Evolutionary conservation across 192 early-diverging fungal genomes (phyloP).

Genomic region (Lunasporangiospora selenospora): DNA sequence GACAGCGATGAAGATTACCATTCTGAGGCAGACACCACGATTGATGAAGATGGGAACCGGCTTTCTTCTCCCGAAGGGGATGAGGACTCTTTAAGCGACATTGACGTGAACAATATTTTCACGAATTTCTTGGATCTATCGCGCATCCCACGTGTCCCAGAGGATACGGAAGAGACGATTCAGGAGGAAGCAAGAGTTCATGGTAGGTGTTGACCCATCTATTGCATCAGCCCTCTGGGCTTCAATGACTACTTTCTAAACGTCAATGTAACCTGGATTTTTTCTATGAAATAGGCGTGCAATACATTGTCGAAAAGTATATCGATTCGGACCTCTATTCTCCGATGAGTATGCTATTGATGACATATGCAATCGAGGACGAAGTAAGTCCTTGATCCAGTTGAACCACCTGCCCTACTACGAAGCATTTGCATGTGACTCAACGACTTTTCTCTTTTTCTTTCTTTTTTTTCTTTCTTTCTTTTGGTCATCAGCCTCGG

Average conservation of each 20-base stretch:
- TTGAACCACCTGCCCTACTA: background rate
- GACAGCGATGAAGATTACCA: constrained; percentile 25
- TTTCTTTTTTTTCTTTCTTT: constrained; percentile 4
- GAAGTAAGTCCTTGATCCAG: background rate
- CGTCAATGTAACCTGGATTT: background rate
- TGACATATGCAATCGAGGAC: background rate
- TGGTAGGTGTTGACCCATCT: constrained; percentile 9
- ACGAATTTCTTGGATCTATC: constrained; percentile 45
- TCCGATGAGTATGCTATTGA: constrained; percentile 8
- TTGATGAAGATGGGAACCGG: constrained; percentile 4
- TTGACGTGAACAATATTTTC: constrained; percentile 47
- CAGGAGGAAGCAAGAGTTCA: constrained; percentile 16
- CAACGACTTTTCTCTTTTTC: background rate
- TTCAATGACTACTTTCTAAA: background rate
- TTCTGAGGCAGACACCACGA: constrained; percentile 10
- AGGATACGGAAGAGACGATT: constrained; percentile 22
- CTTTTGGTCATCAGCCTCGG: constrained; percentile 32
- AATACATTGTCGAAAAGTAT: constrained; percentile 8
- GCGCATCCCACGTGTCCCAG: constrained; percentile 11
- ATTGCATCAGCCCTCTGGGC: background rate
- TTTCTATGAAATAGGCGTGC: constrained; percentile 7
- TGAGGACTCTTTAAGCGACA: constrained; percentile 30
- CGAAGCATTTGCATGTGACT: background rate
- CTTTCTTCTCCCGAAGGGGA: constrained; percentile 23
- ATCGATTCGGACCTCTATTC: background rate